Base-by-base conservation (phyloP, 257 asterid genomes). In the Mitragyna speciosa region DNA sequence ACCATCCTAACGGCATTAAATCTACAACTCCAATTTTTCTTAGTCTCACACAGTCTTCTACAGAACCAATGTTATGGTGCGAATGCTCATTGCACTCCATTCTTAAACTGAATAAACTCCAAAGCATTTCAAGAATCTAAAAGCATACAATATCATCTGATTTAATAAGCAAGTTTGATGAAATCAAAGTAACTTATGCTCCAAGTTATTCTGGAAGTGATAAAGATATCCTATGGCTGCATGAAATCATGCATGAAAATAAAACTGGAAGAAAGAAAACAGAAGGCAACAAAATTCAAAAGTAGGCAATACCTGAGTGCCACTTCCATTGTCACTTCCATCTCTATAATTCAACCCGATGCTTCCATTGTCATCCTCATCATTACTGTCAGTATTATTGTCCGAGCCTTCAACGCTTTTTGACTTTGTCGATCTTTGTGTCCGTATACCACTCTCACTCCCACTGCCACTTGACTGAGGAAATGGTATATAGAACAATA, bases 241-340 rank as follows among this genome's bases (percentile, higher is more conserved):
- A 15, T 24, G 24, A 24, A 17, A 59, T 39, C 16, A 76, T 28
- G 20, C 61, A 72, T 10, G 48, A 33, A 72, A 28, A 6, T 72
- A 28, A 39, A 39, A 24, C 15, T 15, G 33, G 48, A 72, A 28
- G 16, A 48, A 49, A 56, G 20, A 72, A 48, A 48, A 33, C n/a
- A 72, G 48, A 24, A 22, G 3, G 36, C 47, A 17, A 26, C 43
- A 43, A 30, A 45, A 63, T 58, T 41, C 12, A 45, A 49, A 68
- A 56, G 26, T 1, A 69, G 39, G 76, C 59, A 77, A 74, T 85
- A 87, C 90, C 90, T 87, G 90, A 22, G 87, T 85, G 67, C 88
- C 86, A 70, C 90, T 87, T 83, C 88, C 90, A 70, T 87, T 87
- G 84, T 87, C 90, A 33, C 90, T 87, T 79, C 87, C 87, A 41